Percentiles rank a stretch among this genome's conserved stretches.
Evolutionary conservation across 345 rosid genomes (phyloP).

Genomic region (Eucalyptus paniculata): DNA sequence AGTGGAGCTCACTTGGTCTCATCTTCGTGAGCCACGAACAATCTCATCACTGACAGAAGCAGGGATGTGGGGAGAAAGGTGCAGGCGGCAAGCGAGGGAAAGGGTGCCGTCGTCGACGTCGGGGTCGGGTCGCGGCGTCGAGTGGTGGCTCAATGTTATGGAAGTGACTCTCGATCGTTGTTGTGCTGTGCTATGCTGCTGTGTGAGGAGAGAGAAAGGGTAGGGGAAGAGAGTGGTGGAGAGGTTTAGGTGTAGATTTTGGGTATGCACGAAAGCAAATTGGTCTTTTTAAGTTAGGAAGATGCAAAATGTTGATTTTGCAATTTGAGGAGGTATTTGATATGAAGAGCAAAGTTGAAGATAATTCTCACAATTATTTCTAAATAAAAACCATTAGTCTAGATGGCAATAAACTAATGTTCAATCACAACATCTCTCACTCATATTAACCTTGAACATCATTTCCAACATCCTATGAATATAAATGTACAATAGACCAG

Average conservation of each 20-base stretch:
- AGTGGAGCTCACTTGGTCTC: not conserved
- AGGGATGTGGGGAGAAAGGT: not conserved
- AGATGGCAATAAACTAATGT: not conserved
- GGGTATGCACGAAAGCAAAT: not conserved
- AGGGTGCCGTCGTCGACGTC: not conserved
- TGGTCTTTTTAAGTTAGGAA: not conserved
- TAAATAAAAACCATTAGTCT: too few species aligned
- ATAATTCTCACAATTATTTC: too few species aligned
- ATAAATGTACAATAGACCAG: fast-evolving
- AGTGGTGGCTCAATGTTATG: not conserved
- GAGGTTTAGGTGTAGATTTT: not conserved
- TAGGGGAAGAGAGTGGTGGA: not conserved
- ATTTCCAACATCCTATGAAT: not conserved
- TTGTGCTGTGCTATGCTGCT: not conserved
- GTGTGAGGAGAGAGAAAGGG: not conserved
- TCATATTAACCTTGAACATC: not conserved
- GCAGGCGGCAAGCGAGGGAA: not conserved
- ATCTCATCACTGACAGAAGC: not conserved
- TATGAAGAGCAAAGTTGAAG: not conserved
- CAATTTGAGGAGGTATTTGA: not conserved
- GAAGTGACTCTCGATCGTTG: not conserved
- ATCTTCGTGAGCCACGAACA: not conserved
- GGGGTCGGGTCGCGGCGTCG: not conserved
- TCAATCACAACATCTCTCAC: not conserved
- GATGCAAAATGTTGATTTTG: not conserved